Base-by-base conservation (phyloP, 2,329 filamentous ascomycete genomes). In the Phialemoniopsis sp. region DNA sequence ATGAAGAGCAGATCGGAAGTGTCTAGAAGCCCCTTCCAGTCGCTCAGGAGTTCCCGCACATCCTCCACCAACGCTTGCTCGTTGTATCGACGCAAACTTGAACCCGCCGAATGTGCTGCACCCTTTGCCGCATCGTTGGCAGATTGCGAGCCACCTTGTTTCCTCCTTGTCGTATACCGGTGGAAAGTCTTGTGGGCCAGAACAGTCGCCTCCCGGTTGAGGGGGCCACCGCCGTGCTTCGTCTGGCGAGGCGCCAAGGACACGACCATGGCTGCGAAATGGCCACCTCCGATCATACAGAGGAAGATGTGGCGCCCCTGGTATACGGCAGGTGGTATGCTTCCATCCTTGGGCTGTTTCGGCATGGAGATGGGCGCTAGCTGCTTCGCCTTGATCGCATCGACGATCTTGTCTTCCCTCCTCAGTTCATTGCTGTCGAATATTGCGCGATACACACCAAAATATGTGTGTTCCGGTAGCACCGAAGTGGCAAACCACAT, bases 151-250 rank as follows among this genome's bases (percentile, higher is more conserved):
- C 94, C 93, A 70, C 93, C 93, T 61, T 98, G 93, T 60, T 98
- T 98, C 49, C 93, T 78, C 48, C 93, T 77, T 6, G 93, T 98
- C 0, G 94, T 98, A 58, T 98, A 98, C 41, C 93, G 79, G 61
- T 98, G 94, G 61, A 97, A 98, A 0, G 91, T 96, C 68, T 98
- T 98, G 64, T 97, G 91, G 1, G 89, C 91, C 33, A 96, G 74
- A 1, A 97, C 88, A 0, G 85, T 85, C 6, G 91, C 89, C 54
- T 95, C 87, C 38, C 88, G 77, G 48, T 94, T 89, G 56, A 95
- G 78, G 2, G 85, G 73, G 0, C 86, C 85, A 13, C 74, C 67
- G 12, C 77, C 69, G 38, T 80, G 79, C 57, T 87, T 91, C 29
- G 80, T 78, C 38, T 85, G 70, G 46, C 89, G 87, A 0, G 93